These are phyloP conservation scores for Talaromyces liani DNA, from an alignment of 495 filamentous ascomycete species.

Conservation along the genomic window DNA sequence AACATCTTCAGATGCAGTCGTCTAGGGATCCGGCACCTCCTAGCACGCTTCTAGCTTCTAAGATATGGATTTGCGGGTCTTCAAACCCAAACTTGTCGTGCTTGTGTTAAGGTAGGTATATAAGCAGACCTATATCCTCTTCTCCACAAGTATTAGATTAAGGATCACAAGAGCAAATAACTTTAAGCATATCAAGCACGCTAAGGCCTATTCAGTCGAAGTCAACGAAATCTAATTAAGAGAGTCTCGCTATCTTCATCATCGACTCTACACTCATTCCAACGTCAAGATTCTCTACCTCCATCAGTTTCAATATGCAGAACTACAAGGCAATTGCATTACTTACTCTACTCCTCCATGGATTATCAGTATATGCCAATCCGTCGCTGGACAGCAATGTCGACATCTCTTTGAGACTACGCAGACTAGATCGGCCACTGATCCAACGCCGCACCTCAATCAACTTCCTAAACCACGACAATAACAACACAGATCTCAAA, in stretches of 20 bases:
- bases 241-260: neutral
- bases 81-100: neutral
- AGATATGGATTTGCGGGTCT: neutral
- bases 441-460: neutral
- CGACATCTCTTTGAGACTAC: neutral
- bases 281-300: neutral
- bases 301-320: neutral
- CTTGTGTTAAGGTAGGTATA: neutral
- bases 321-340: neutral
- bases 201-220: neutral
- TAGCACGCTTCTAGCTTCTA: neutral
- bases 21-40: neutral
- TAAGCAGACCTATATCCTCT: neutral
- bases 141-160: neutral
- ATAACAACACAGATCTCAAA: neutral
- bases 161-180: neutral
- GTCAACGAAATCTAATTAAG: neutral
- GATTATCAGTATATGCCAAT: neutral
- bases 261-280: neutral
- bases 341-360: neutral
- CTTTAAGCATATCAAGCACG: neutral
- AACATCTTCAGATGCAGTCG: neutral
- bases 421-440: neutral
- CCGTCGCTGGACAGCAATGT: neutral
- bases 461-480: neutral